Base-by-base conservation (phyloP, 1,284 basidiomycete genomes). In the Rhizoctonia solani region DNA sequence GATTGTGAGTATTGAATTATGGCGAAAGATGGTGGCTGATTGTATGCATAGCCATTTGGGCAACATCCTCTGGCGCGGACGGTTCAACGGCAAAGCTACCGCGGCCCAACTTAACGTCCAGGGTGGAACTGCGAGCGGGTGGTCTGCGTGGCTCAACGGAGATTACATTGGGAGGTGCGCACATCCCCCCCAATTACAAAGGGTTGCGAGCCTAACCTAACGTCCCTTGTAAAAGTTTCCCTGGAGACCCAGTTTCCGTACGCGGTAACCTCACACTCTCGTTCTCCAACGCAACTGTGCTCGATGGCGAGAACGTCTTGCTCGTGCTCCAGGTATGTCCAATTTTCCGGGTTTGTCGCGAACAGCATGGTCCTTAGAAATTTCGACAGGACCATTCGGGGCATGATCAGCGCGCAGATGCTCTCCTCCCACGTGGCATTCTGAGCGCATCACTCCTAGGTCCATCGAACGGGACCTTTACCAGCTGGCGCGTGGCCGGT, bases 381-480 rank as follows among this genome's bases (percentile, higher is more conserved):
- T 39, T 8, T 8, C 16, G 37, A 16, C 16, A 39, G 61, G 67
- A 72, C 44, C 56, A 65, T 37, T 44, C 68, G 50, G 66, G 69
- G 55, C 65, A 68, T 39, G 46, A 56, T 46, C 47, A 59, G 29
- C 52, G 42, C 54, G 66, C 66, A 29, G 72, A 73, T 39, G 70
- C 72, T 11, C 74, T 74, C 25, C 67, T 71, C 6, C 75, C 74
- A 34, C 72, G 75, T n/a, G 74, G 75, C 0, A 73, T 75, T 53
- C 67, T 73, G 5, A 73, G 61, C 54, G 72, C 58, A 67, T 19
- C 67, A 63, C 59, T 72, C 23, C 27, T 58, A 19, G 66, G 68
- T 25, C 44, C 41, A n/a, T 37, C 59, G 3, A 68, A 65, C 44
- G 54, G 73, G 0, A 37, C 30, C 4, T 68, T 68, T 46, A 29